Percentiles rank a stretch among this genome's conserved stretches.
Evolutionary conservation across 1,284 basidiomycete genomes (phyloP).

Genomic region (Sanghuangporus baumii): DNA sequence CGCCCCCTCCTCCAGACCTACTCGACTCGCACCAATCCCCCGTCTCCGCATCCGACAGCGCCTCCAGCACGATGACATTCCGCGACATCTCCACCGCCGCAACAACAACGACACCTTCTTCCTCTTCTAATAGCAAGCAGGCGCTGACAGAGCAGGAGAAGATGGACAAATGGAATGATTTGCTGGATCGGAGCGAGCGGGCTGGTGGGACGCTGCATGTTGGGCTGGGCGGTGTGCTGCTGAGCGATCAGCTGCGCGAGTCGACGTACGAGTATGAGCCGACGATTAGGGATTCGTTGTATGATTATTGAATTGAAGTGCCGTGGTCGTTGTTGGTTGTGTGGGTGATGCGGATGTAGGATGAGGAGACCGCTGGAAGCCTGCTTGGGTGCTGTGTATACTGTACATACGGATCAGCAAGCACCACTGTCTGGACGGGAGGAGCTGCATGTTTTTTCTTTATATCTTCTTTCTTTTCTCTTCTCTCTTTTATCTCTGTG

Average conservation of each 20-base stretch:
- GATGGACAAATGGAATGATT: slow-evolving; percentile 60
- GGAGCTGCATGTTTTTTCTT: not conserved
- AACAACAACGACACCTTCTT: no score
- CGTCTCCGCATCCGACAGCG: slow-evolving; percentile 19
- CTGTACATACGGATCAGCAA: not conserved
- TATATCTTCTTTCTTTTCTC: not conserved
- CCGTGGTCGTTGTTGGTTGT: not conserved
- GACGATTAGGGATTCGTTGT: slow-evolving; percentile 10
- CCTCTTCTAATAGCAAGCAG: slow-evolving; percentile 20
- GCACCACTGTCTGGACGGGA: slow-evolving; percentile 2
- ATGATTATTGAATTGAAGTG: slow-evolving; percentile 2
- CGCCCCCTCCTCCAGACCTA: slow-evolving; percentile 22
- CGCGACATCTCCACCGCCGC: slow-evolving; percentile 35
- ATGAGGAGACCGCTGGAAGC: no score
- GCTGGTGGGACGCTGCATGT: slow-evolving; percentile 69
- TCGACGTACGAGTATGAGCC: slow-evolving; percentile 1
- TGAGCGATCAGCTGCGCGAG: slow-evolving; percentile 38
- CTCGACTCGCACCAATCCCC: slow-evolving; percentile 17
- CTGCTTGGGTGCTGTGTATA: not conserved
- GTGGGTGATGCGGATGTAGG: not conserved
- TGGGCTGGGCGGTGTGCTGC: slow-evolving; percentile 26
- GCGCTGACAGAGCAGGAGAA: slow-evolving; percentile 61
- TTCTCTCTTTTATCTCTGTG: not conserved
- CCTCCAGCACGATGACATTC: slow-evolving; percentile 36
- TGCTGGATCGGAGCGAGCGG: slow-evolving; percentile 53